Evolutionary conservation across 75 land plant genomes (phyloP), one percentile per base, ranked within the genome.

Genomic region (Selaginella tamariscina): DNA sequence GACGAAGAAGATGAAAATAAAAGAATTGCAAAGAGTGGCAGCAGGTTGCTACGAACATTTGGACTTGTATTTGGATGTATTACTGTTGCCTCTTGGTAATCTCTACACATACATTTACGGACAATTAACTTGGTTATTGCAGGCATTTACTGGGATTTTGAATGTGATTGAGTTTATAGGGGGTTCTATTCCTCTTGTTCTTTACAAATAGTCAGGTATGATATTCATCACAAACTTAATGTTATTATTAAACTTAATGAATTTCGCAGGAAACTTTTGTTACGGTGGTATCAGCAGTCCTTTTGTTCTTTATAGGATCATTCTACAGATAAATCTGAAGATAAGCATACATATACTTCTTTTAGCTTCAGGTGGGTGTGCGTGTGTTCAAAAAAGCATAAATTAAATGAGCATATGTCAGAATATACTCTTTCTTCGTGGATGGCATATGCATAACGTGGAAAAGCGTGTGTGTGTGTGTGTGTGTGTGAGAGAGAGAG

Each of bases 31-130:
- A 69, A 55, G 20, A 69, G 31, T 49, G 92, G 99, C 69, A 87
- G 84, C 70, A 80, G 96, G 1, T 71, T 95, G 0, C 80, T 95
- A 24, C 96, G 99, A 2, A 83, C 89, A 29, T 80, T 87, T 70
- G 80, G 80, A 30, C 70, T 95, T 2, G 96, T 87, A 33, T 95
- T 90, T 67, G 81, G 91, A 30, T 83, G 89, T 73, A 70, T 95
- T 31, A 88, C 87, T 28, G 54, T 85, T 59, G 64, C 85, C 18
- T 90, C 96, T 67, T 90, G 81, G 92, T 91, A 80, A 54, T 62
- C 29, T 30, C 24, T 24, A 21, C 27, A 31, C 27, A 22, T 65
- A 18, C 27, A 28, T 21, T 31, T 8, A 18, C 32, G 29, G 21
- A 30, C 24, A 1, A 1, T 30, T 18, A 5, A 39, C 49, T 72